phyloP scores from a whole-genome alignment of 2,329 filamentous ascomycete species.

The Zalaria sp. region DNA sequence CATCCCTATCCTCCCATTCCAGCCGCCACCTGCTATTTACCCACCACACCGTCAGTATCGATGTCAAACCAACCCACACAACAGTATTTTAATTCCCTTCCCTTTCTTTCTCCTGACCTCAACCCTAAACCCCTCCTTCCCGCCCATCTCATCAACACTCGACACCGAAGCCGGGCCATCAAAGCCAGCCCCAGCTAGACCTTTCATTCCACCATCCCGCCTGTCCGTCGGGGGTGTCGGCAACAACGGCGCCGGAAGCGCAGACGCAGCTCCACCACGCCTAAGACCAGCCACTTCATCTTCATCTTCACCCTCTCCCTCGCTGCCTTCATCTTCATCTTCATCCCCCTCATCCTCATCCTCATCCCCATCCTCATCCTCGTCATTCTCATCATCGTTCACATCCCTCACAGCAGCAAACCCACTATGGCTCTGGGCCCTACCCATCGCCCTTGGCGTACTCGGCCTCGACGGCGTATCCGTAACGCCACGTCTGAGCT shows the following conservation, averaged over 20 bases:
- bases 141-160: background rate
- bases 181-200: no score
- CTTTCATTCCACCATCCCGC: conserved; percentile 1
- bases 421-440: no score
- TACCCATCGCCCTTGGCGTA: background rate
- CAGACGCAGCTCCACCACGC: background rate
- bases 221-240: background rate
- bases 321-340: background rate
- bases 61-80: conserved; percentile 5
- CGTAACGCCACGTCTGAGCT: background rate
- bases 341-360: background rate
- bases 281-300: no score
- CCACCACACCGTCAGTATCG: no score
- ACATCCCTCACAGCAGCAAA: no score
- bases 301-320: background rate
- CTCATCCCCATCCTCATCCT: conserved; percentile 2
- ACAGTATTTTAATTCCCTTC: conserved; percentile 1
- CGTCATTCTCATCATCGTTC: background rate
- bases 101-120: conserved; percentile 1
- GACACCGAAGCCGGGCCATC: background rate
- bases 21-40: no score
- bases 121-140: background rate
- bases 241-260: conserved; percentile 1
- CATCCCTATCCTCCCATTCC: no score
- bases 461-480: background rate